Base-by-base conservation (phyloP, 1,284 basidiomycete genomes). In the Boletus sp. region DNA sequence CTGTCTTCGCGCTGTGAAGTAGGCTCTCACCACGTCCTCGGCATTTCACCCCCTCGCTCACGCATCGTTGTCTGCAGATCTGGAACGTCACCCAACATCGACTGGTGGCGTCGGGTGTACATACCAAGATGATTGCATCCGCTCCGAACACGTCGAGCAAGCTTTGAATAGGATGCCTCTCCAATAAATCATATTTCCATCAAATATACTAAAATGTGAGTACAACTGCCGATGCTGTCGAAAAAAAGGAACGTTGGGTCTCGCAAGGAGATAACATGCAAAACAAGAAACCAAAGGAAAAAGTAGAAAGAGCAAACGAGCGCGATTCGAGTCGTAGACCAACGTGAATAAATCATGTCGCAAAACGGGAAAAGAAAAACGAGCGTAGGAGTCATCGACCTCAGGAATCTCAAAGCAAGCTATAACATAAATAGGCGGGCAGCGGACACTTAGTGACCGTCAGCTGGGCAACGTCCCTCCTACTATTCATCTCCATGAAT, bases 111-210 rank as follows among this genome's bases (percentile, higher is more conserved):
- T 67, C 70, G 2, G 72, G 62, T 1, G 56, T 64, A 3, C 71
- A 72, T 30, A 61, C 60, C 50, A 71, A 71, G 48, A 72, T 72
- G 69, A 37, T 55, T 13, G 58, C 66, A 5, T 67, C 69, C 7
- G 2, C 25, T 9, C 46, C 47, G 19, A 46, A 27, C 13, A 29
- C 7, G 4, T 20, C 44, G 17, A 61, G 51, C 29, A 62, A 59
- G 30, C 64, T 65, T 14, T 64, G 46, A 61, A 14, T 12, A 12
- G 16, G 2, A 17, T 14, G 17, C 7, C 16, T 34, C 5, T 22
- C 26, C 20, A 25, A 48, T 48, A 48, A 32, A 45, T 48, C 37
- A 20, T 45, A 46, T 48, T 41, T 49, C 44, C 42, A 33, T 45
- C 41, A 44, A 37, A 47, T 33, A 29, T 33, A 41, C 32, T 17